Evolutionary conservation across 768 basidiomycete genomes (phyloP).

Genomic region (Pholiota molesta): DNA sequence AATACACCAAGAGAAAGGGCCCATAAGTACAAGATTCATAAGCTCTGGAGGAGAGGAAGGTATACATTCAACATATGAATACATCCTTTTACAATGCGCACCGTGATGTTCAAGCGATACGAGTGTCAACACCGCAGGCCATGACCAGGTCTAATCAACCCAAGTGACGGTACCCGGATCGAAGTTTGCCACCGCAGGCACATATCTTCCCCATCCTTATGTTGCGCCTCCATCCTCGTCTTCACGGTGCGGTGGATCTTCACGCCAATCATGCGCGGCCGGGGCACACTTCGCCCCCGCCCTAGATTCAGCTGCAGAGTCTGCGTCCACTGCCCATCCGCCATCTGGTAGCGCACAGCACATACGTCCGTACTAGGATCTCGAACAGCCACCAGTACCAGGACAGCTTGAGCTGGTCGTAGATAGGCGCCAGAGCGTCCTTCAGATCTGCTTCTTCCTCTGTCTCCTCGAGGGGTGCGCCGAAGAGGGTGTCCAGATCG

Average conservation of each 20-base stretch:
- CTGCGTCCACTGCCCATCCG: constrained; percentile 20
- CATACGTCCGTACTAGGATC: constrained; percentile 28
- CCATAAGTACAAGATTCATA: too few species aligned
- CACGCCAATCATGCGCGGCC: constrained; percentile 38
- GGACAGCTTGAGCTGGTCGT: constrained; percentile 49
- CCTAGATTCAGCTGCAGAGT: constrained; percentile 37
- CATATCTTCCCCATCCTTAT: constrained; percentile 37
- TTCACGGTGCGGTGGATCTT: constrained; percentile 54
- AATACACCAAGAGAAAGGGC: too few species aligned
- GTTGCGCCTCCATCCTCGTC: constrained; percentile 54
- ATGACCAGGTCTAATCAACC: constrained; percentile 34
- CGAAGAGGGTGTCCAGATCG: constrained; percentile 4
- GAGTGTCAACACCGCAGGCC: too few species aligned
- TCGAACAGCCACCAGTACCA: constrained; percentile 49
- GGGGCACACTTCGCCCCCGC: constrained; percentile 41
- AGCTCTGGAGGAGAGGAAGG: too few species aligned
- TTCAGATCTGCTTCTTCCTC: constrained; percentile 56
- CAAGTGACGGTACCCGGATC: constrained; percentile 32
- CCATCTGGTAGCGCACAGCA: constrained; percentile 41
- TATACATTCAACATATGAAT: too few species aligned
- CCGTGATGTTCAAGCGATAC: too few species aligned
- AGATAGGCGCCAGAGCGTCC: constrained; percentile 49
- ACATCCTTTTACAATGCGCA: too few species aligned
- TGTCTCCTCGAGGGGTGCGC: constrained; percentile 19
- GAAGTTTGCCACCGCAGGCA: constrained; percentile 37